Evolutionary conservation across 129 eudicot species (phyloP).

Genomic region (Heracleum sosnowskyi): DNA sequence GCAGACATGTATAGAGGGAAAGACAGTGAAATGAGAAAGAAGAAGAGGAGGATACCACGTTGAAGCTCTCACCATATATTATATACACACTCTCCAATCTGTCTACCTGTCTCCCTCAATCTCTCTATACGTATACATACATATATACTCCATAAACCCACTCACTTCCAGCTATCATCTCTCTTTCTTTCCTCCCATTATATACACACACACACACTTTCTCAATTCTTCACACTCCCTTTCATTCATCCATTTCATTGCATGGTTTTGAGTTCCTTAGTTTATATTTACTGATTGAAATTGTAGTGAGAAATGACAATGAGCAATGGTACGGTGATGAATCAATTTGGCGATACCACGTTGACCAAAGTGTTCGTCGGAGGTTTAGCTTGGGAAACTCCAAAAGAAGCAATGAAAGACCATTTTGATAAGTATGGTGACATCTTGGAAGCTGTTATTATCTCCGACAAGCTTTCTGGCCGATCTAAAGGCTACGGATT

Average conservation of each 20-base stretch:
- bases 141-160: not conserved
- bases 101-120: slow-evolving; percentile 38
- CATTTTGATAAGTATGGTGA: slow-evolving; percentile 39
- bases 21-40: not conserved
- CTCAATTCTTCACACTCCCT: not conserved
- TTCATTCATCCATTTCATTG: not conserved
- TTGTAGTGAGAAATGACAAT: not conserved
- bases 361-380: slow-evolving; percentile 49
- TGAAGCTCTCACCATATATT: slow-evolving; percentile 28
- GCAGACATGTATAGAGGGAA: not conserved
- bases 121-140: slow-evolving; percentile 5
- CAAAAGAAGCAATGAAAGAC: slow-evolving; percentile 20
- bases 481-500: slow-evolving; percentile 57
- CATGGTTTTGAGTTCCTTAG: not conserved
- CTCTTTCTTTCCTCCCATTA: slow-evolving; percentile 4
- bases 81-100: slow-evolving; percentile 22
- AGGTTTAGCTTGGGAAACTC: slow-evolving; percentile 49
- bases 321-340: slow-evolving; percentile 10
- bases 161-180: not conserved
- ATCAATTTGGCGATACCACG: slow-evolving; percentile 21
- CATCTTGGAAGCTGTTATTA: slow-evolving; percentile 43
- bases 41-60: slow-evolving; percentile 14
- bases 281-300: too few relatives aligned
- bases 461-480: slow-evolving; percentile 33
- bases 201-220: not conserved